Evolutionary conservation across 768 basidiomycete species (phyloP).

Genomic region (Lactarius evosmus): DNA sequence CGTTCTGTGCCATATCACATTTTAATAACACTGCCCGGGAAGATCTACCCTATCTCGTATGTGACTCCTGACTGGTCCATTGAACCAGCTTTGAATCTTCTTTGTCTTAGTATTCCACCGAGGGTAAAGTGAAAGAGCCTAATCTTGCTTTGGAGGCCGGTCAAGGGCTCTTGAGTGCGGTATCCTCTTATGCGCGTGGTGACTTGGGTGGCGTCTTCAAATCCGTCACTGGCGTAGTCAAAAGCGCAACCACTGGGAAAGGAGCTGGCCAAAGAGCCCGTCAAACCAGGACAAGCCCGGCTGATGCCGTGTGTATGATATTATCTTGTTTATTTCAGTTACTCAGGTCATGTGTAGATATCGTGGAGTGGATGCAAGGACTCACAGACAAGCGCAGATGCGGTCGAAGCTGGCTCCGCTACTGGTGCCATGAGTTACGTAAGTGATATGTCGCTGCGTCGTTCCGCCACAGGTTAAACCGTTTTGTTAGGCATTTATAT

Average conservation of each 20-base stretch:
- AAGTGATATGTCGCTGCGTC: conserved; percentile 31
- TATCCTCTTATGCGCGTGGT: conserved; percentile 69
- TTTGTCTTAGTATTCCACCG: conserved; percentile 73
- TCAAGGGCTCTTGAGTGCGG: conserved; percentile 76
- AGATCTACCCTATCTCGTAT: conserved; percentile 40
- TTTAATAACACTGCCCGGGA: neutral
- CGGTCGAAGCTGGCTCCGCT: conserved; percentile 63
- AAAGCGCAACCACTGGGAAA: conserved; percentile 63
- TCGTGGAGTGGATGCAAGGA: conserved; percentile 86
- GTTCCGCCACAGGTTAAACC: neutral
- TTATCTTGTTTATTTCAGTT: neutral
- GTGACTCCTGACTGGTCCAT: neutral
- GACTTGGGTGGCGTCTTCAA: conserved; percentile 78
- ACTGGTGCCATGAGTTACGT: conserved; percentile 85
- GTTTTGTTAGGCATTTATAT: conserved; percentile 53
- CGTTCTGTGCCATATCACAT: neutral
- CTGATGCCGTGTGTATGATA: conserved; percentile 73
- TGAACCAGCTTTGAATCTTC: neutral
- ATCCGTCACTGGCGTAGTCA: conserved; percentile 70
- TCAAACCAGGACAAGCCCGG: conserved; percentile 64
- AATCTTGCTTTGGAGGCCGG: conserved; percentile 87
- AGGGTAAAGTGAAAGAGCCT: conserved; percentile 93
- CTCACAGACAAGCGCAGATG: conserved; percentile 79
- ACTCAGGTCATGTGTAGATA: conserved; percentile 46
- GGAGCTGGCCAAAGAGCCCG: conserved; percentile 60